phyloP scores from a whole-genome alignment of 202 grass and related monocot genomes.

The Zoysia matrella region DNA sequence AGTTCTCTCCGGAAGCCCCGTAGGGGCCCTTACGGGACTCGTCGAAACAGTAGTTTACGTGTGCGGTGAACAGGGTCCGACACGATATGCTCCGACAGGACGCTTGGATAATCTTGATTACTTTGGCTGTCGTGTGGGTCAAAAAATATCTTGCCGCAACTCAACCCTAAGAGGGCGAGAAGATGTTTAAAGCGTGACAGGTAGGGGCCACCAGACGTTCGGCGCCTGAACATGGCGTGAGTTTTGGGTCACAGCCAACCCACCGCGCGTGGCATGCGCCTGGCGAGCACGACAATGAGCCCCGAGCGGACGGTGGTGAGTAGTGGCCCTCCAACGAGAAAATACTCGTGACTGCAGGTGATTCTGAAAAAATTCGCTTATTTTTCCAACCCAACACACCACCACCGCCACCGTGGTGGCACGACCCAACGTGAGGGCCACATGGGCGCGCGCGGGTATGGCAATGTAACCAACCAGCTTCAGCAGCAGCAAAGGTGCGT shows the following conservation, averaged over 20 bases:
- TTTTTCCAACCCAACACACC: not conserved
- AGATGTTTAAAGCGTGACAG: no score
- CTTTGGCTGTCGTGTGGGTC: no score
- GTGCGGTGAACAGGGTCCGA: not conserved
- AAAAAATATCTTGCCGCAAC: conserved; percentile 4
- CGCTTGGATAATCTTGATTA: not conserved
- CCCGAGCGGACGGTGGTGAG: not conserved
- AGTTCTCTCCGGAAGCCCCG: not conserved
- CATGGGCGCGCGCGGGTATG: not conserved
- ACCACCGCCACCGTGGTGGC: not conserved
- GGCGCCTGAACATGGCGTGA: not conserved
- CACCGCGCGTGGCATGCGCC: not conserved
- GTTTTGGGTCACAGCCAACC: conserved; percentile 4
- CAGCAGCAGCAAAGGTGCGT: not conserved
- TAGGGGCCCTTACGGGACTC: not conserved
- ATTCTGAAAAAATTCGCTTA: no score
- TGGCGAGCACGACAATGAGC: not conserved
- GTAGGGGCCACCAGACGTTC: not conserved
- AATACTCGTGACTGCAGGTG: no score
- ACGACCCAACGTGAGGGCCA: conserved; percentile 43
- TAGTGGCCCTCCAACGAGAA: conserved; percentile 26
- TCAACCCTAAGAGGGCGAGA: not conserved
- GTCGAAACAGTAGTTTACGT: not conserved
- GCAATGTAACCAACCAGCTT: not conserved
- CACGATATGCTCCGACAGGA: not conserved